Base-by-base conservation (phyloP, 148 eudicot genomes). In the Diospyros kaki region DNA sequence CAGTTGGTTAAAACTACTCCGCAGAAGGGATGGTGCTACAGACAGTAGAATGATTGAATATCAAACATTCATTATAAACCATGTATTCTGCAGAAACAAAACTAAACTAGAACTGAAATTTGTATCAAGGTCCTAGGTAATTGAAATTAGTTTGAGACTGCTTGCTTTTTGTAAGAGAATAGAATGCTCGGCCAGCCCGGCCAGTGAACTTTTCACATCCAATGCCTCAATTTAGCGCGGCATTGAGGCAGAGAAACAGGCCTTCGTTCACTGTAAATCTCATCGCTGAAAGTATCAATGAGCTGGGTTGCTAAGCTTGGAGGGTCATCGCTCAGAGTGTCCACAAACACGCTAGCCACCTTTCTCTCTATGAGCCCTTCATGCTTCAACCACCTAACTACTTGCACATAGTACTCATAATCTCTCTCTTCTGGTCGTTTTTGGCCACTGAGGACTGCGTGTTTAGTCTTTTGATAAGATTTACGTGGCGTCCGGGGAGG, bases 281-380 rank as follows among this genome's bases (percentile, higher is more conserved):
- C 79, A 73, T 88, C 77, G 73, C 60, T 86, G 56, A 53, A 90
- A 14, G 91, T 80, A 74, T 90, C 90, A 59, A 88, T 73, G 9
- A 90, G 85, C 66, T 90, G 94, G 76, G 69, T 91, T n/a, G 91
- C 89, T 78, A 90, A 87, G 73, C 85, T 81, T 58, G 80, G 76
- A 11, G 87, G 91, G 71, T 90, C 94, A 64, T 88, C 85, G 17
- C 72, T 66, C 71, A 90, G 76, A 6, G 88, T 72, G 69, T 86
- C 88, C 18, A 88, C 78, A 51, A 90, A 88, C 1, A 83, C 90
- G 17, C 72, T 86, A n/a, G 85, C 91, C 4, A 86, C 86, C 64
- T 87, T 82, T 71, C 84, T 79, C 66, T 76, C 82, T 61, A 90
- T 40, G 78, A 83, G 75, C 15, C 87, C 89, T 5, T 86, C 80